Evolutionary conservation across 148 eudicot genomes (phyloP), one percentile per base, ranked within the genome.

Genomic region (Vaccinium myrtillus): DNA sequence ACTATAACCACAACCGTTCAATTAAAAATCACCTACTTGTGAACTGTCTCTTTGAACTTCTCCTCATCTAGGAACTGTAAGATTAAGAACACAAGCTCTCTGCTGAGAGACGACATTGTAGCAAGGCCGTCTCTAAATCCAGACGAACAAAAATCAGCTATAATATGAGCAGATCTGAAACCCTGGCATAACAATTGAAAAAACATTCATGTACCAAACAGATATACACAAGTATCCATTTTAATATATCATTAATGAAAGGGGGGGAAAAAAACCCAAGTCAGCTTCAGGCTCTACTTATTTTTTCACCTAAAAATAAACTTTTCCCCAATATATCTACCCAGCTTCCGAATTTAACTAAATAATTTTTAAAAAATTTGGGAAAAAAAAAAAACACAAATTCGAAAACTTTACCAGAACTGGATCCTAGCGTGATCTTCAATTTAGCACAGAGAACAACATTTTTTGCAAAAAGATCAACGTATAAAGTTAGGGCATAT

Each of bases 11-110:
- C 18, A 59, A 1, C 11, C n/a, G 23, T 59, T 1, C 6, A 76
- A 70, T 21, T 16, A 7, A 82, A 77, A 76, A 50, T 77, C 36
- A 90, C 91, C 46, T 84, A 94, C 98, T 89, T 94, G 92, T 94
- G 98, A 86, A 94, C 98, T 87, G 98, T 91, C 88, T 94, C 98
- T 78, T 94, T 94, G 87, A 94, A 94, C 88, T 94, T 94, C 87
- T 94, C 98, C 84, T 94, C 98, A 89, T 94, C 98, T 79, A 94
- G 89, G 90, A 94, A 94, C 92, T 94, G 98, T 46, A 94, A 86
- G 84, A 94, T 94, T 81, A 94, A 86, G 85, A 94, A 94, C 88
- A 94, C 98, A 78, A 94, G 92, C 90, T 94, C 98, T 89, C 98
- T 93, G 83, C 98, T 94, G 59, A 94, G 92, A 90, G 98, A 94